phyloP scores from a whole-genome alignment of 495 filamentous ascomycete genomes.

The Penicillium chermesinum region DNA sequence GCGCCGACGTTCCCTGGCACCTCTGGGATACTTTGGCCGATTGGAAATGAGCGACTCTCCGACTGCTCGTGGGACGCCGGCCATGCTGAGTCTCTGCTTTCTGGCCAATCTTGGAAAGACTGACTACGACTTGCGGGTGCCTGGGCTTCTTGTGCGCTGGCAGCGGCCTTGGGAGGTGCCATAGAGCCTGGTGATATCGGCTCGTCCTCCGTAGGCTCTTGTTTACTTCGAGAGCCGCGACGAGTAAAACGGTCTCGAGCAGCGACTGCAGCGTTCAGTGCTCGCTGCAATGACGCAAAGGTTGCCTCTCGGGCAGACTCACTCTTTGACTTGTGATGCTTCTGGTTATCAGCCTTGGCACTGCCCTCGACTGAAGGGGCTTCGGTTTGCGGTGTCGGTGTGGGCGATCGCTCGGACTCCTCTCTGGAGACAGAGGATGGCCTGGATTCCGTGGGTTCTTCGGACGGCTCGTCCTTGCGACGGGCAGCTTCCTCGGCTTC shows the following conservation, averaged over 20 bases:
- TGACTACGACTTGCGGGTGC: conserved; percentile 12
- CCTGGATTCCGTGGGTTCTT: conserved; percentile 21
- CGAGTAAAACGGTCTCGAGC: conserved; percentile 34
- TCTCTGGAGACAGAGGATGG: conserved; percentile 22
- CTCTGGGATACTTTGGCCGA: conserved; percentile 23
- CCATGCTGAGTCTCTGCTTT: conserved; percentile 33
- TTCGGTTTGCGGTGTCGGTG: conserved; percentile 28
- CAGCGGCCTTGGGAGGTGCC: conserved; percentile 18
- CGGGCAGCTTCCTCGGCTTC: conserved; percentile 40
- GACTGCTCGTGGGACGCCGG: conserved; percentile 24
- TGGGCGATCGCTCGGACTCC: conserved; percentile 26
- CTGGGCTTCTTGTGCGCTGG: conserved; percentile 9
- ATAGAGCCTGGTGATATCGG: conserved; percentile 33
- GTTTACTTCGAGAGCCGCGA: conserved; percentile 17
- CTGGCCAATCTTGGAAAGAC: conserved; percentile 33
- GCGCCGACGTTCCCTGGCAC: conserved; percentile 15
- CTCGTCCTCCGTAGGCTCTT: conserved; percentile 16
- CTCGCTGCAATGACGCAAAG: conserved; percentile 42
- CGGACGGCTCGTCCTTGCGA: conserved; percentile 28
- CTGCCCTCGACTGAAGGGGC: conserved; percentile 19
- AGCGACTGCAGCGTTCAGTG: conserved; percentile 41
- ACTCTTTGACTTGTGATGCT: conserved; percentile 40
- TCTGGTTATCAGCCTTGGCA: conserved; percentile 21
- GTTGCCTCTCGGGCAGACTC: conserved; percentile 42
- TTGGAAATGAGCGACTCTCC: conserved; percentile 16